Evolutionary conservation across 2,329 filamentous ascomycete genomes (phyloP).

Genomic region (Colletotrichum aenigma): DNA sequence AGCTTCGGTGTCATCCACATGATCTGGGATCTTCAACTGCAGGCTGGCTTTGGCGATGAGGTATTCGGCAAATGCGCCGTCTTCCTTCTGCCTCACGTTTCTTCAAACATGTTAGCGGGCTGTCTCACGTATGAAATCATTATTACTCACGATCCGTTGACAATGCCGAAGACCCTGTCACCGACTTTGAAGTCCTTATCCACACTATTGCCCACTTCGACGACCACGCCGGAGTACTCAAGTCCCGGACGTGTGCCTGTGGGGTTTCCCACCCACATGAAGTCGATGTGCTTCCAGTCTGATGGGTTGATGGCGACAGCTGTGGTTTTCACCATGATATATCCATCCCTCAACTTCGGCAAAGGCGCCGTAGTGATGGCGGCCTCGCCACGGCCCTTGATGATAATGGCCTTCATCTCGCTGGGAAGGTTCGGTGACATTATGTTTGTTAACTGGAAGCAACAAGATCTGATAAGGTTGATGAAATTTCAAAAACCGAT

Average conservation of each 20-base stretch:
- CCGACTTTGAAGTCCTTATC: slow-evolving; percentile 48
- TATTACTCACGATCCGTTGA: slow-evolving; percentile 33
- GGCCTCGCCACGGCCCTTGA: not conserved
- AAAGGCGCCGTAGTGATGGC: not conserved
- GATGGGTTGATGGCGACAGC: slow-evolving; percentile 39
- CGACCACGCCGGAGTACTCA: slow-evolving; percentile 52
- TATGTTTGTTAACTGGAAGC: not conserved
- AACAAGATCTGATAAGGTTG: not conserved
- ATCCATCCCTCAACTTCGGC: slow-evolving; percentile 22
- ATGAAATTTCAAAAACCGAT: not conserved
- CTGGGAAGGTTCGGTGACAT: not conserved
- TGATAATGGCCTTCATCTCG: not conserved
- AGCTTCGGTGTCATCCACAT: slow-evolving; percentile 50
- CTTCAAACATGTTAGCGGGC: slow-evolving; percentile 12
- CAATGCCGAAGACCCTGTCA: slow-evolving; percentile 48
- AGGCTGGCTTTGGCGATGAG: slow-evolving; percentile 41
- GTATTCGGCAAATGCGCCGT: slow-evolving; percentile 47
- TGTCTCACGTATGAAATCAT: rapidly evolving
- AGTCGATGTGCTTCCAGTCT: slow-evolving; percentile 36
- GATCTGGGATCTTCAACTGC: slow-evolving; percentile 48
- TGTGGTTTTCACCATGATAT: slow-evolving; percentile 35
- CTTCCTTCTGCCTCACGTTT: slow-evolving; percentile 39
- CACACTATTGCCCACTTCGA: slow-evolving; percentile 46
- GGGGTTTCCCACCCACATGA: slow-evolving; percentile 14
- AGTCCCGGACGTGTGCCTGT: slow-evolving; percentile 36